Evolutionary conservation across 192 early-diverging fungal species (phyloP), one percentile per base, ranked within the genome.

Genomic region (Linnemannia elongata): DNA sequence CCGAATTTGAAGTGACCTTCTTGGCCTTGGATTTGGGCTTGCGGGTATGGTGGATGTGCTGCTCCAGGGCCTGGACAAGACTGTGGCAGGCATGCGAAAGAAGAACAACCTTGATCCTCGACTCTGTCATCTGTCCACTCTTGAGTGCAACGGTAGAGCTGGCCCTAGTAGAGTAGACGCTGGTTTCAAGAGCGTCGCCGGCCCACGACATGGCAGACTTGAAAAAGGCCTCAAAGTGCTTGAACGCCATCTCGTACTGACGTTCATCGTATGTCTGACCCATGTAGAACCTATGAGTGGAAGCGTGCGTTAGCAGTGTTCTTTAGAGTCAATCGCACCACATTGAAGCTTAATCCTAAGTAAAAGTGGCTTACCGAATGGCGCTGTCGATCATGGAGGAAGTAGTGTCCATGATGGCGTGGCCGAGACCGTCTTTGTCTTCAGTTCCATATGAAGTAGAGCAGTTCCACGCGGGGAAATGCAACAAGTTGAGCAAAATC

Each of bases 381-480:
- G 76, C 71, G 24, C 66, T 45, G 13, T 81, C 79, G 15, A 81
- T 2, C 63, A 87, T 81, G 38, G 79, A 35, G 33, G 45, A 72
- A 8, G 85, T 81, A 15, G 85, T 72, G 0, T 81, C 47, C 60
- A 87, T 77, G 12, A 74, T 74, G 5, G 76, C 76, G 24, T 47
- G 33, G 38, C 79, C 85, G 36, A 81, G 36, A 1, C 75, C 66
- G 7, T 81, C 76, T 52, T 75, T 69, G 47, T 81, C 80, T n/a
- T 87, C 72, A 5, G 4, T 66, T 73, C 85, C 80, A 24, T 77
- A 78, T 1, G 35, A 20, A 24, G 72, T 74, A 13, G 74, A 75
- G 42, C 85, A 87, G 66, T 78, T 70, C 85, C 84, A 86, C 36
- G 44, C 33, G 1, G 79, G 54, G 63, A 81, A 87, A 2, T 69